phyloP scores from a whole-genome alignment of 1,284 basidiomycete species.

The Ustilago curta region DNA sequence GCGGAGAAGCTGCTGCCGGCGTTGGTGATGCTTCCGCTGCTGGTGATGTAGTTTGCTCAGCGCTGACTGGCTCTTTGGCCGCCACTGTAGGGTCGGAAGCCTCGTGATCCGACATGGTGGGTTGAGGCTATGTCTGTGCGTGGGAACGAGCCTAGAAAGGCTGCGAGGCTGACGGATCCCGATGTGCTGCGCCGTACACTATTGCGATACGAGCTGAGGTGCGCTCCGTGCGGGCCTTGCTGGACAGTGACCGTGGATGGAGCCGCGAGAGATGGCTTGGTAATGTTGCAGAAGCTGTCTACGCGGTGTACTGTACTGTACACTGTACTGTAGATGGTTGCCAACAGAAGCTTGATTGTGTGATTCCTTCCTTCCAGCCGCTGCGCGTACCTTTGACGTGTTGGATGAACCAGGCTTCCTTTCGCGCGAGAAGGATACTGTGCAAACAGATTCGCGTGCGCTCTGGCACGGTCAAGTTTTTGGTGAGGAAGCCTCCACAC shows the following conservation, averaged over 20 bases:
- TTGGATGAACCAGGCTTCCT: constrained; percentile 14
- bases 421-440: constrained; percentile 38
- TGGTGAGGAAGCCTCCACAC: constrained; percentile 32
- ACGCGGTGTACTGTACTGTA: no score
- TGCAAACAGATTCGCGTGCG: background rate
- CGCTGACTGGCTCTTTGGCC: background rate
- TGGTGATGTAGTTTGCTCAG: background rate
- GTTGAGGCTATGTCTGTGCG: constrained; percentile 21
- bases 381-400: constrained; percentile 20
- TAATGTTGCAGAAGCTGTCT: background rate
- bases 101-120: constrained; percentile 45
- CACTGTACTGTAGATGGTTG: background rate
- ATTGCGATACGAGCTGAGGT: no score
- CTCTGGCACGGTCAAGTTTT: constrained; percentile 1
- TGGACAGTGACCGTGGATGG: background rate
- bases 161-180: background rate
- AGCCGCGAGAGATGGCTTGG: background rate
- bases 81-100: constrained; percentile 10
- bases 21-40: constrained; percentile 1
- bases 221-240: background rate
- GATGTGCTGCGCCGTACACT: background rate
- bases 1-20: background rate
- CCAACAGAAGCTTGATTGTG: constrained; percentile 1
- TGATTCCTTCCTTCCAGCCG: constrained; percentile 1
- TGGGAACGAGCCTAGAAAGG: background rate